Base-by-base conservation (phyloP, 2,329 filamentous ascomycete species). In the Fusarium veterinarium region DNA sequence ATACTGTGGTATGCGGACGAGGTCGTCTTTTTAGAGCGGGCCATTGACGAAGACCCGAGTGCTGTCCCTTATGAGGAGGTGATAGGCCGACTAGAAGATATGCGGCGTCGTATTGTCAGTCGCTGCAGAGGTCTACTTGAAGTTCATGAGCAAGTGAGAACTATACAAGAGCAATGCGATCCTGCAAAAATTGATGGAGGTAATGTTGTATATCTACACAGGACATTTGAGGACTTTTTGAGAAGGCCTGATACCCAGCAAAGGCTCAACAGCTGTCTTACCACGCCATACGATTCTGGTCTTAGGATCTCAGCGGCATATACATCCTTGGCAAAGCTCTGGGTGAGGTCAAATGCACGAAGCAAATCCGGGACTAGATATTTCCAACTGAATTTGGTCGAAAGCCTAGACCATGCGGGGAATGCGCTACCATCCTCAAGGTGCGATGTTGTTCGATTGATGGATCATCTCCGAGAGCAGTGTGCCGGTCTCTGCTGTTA, bases 41-140 rank as follows among this genome's bases (percentile, higher is more conserved):
- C 4, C 0, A 44, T 70, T 0, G 4, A 31, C 3, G 60, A 65
- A 19, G 33, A 51, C 7, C 8, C 28, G 1, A 7, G 0, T 3
- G 17, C 6, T 5, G 5, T 56, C 5, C 11, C 20, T 0, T 2
- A 3, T 2, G 7, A 44, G 2, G 48, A 60, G 3, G 3, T 7
- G 2, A 3, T 25, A 3, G 33, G 46, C 0, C 48, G 71, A 4
- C 2, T 48, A 5, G 48, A 67, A 3, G 55, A 70, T 0, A 60
- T 73, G 40, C 40, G 61, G 0, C 58, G 10, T 8, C 66, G 71
- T 14, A 28, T 73, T 1, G 33, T 61, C 1, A 67, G 71, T 8
- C 49, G 71, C 4, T 73, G 71, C 23, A 60, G 52, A 42, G 69
- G 71, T 0, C 11, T 73, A 1, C 51, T 73, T 0, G 62, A 67